Conservation (phyloP, 257 asterid genomes). For the Catharanthus roseus region DNA sequence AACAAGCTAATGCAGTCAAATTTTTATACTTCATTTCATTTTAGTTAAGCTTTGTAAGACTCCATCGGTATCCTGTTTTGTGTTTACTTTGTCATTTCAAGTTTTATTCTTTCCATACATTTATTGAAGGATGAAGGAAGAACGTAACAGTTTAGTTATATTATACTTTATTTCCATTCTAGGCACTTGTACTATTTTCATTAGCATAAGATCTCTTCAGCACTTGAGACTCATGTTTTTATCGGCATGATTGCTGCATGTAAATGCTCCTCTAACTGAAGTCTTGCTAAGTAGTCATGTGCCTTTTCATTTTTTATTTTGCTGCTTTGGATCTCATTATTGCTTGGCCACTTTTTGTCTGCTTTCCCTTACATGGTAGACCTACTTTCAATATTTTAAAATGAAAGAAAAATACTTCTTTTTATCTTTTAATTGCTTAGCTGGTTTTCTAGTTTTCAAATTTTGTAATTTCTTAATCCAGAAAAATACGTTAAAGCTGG, state of each 20-base stretch:
- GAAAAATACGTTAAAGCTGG: constrained; percentile 3
- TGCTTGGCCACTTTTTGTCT: neutral
- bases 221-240: neutral
- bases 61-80: neutral
- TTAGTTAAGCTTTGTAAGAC: neutral
- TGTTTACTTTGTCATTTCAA: neutral
- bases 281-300: neutral
- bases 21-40: neutral
- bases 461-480: neutral
- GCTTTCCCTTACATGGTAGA: neutral
- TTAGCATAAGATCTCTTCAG: neutral
- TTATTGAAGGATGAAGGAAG: neutral
- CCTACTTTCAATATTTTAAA: neutral
- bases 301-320: neutral
- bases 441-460: neutral
- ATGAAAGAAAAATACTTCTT: neutral
- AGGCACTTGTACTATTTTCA: too few relatives aligned
- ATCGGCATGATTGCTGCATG: neutral
- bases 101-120: neutral
- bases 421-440: neutral
- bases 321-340: neutral
- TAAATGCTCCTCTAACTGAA: neutral
- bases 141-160: neutral
- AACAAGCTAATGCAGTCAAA: neutral
- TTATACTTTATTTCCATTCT: neutral